These are phyloP conservation scores for Maudiozyma pseudohumilis DNA, from an alignment of 805 yeast species.

Conservation along the genomic window DNA sequence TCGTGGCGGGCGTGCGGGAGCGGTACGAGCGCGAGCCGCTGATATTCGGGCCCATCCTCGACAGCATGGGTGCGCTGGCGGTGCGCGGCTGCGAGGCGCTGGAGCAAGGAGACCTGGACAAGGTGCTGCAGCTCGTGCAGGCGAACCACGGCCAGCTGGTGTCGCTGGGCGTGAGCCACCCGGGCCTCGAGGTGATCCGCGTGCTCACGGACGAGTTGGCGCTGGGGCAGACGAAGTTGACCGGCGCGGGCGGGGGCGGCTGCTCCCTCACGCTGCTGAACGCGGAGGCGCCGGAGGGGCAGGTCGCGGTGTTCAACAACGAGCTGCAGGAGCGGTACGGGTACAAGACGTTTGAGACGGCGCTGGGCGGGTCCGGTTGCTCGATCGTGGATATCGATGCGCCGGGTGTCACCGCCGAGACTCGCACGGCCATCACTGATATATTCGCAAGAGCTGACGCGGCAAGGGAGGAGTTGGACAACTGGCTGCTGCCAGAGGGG, in stretches of 20 bases:
- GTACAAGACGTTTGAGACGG: slow-evolving; percentile 67
- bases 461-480: not conserved
- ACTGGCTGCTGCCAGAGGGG: not conserved
- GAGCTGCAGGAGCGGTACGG: slow-evolving; percentile 35
- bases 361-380: slow-evolving; percentile 87
- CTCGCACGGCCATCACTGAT: not conserved
- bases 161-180: slow-evolving; percentile 86
- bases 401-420: not conserved
- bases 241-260: slow-evolving; percentile 99
- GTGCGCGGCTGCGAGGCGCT: slow-evolving; percentile 10
- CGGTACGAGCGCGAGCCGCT: slow-evolving; percentile 43
- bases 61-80: slow-evolving; percentile 68
- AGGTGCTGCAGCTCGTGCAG: slow-evolving; percentile 52
- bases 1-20: slow-evolving; percentile 67
- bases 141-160: slow-evolving; percentile 83
- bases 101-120: slow-evolving; percentile 25
- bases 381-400: slow-evolving; percentile 15
- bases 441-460: not conserved
- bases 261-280: slow-evolving; percentile 83
- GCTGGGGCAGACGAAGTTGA: slow-evolving; percentile 83
- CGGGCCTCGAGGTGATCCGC: slow-evolving; percentile 71
- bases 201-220: slow-evolving; percentile 49
- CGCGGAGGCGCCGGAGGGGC: slow-evolving; percentile 31
- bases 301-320: slow-evolving; percentile 27
- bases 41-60: slow-evolving; percentile 49